Percentiles rank a stretch among this genome's conserved stretches.
phyloP scores from a whole-genome alignment of 2,329 filamentous ascomycete species.

The Colletotrichum lentis region DNA sequence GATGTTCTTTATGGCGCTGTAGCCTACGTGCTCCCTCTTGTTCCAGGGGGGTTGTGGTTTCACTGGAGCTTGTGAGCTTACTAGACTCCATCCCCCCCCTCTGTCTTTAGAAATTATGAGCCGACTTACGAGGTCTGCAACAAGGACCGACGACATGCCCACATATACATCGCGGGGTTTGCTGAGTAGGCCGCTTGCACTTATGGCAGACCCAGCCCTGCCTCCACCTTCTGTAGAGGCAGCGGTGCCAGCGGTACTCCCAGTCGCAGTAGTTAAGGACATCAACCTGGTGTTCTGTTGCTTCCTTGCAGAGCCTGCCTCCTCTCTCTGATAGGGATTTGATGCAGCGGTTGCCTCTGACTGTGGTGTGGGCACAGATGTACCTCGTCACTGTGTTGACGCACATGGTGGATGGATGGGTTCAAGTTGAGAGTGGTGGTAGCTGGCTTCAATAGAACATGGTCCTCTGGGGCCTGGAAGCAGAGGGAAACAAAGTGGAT shows the following conservation, averaged over 20 bases:
- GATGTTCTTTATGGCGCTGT: not conserved
- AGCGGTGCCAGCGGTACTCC: not conserved
- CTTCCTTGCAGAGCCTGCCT: not conserved
- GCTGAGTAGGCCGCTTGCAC: slow-evolving; percentile 5
- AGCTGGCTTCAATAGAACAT: no score
- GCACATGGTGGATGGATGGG: no score
- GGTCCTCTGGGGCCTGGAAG: no score
- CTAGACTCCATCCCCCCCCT: not conserved
- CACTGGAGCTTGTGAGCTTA: not conserved
- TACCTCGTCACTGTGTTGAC: not conserved
- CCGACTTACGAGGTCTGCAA: slow-evolving; percentile 11
- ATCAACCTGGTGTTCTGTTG: not conserved
- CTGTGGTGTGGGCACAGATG: not conserved
- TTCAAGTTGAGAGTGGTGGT: no score
- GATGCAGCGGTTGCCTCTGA: no score
- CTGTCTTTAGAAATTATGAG: no score
- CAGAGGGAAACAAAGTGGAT: no score
- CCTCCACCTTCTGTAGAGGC: not conserved
- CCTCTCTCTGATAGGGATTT: no score
- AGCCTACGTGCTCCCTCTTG: rapidly evolving
- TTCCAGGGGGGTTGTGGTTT: not conserved
- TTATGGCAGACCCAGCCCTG: slow-evolving; percentile 17
- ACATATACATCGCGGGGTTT: slow-evolving; percentile 2
- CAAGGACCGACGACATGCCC: not conserved
- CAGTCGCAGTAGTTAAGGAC: not conserved